These are phyloP conservation scores for Eimeria maxima DNA, from an alignment of 169 alveolate genomes.

Conservation along the genomic window DNA sequence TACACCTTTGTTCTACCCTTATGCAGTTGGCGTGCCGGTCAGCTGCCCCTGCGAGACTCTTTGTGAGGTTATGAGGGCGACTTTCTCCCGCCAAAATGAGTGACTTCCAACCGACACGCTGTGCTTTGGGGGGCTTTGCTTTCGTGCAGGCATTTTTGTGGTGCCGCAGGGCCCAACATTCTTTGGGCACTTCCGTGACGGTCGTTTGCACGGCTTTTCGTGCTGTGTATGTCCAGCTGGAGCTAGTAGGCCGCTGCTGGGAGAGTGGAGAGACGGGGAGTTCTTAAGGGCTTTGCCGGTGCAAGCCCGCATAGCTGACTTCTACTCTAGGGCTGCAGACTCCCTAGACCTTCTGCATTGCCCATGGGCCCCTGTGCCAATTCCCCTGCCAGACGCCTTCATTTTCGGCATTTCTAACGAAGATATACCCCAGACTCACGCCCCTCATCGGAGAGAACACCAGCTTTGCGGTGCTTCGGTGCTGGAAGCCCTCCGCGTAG, in stretches of 20 bases:
- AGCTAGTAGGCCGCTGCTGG: constrained; percentile 4
- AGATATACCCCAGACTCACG: background rate
- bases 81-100: no score
- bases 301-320: constrained; percentile 57
- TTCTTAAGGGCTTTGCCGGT: constrained; percentile 51
- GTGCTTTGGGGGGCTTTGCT: constrained; percentile 51
- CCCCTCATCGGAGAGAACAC: background rate
- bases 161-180: constrained; percentile 65
- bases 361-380: constrained; percentile 61
- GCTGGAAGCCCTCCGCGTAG: constrained; percentile 74
- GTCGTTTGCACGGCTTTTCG: constrained; percentile 71
- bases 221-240: constrained; percentile 66
- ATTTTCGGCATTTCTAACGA: constrained; percentile 22
- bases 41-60: background rate
- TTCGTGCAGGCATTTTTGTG: constrained; percentile 55
- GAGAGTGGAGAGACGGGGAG: constrained; percentile 78
- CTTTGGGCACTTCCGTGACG: constrained; percentile 69
- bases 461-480: constrained; percentile 27
- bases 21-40: background rate
- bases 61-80: background rate
- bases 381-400: constrained; percentile 61
- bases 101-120: background rate
- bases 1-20: background rate
- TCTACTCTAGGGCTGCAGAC: constrained; percentile 52
- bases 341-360: constrained; percentile 52